A percentile compares a stretch with the other conserved stretches of the same genome.
phyloP scores from a whole-genome alignment of 2,329 filamentous ascomycete species.

The Xylaria sp. region DNA sequence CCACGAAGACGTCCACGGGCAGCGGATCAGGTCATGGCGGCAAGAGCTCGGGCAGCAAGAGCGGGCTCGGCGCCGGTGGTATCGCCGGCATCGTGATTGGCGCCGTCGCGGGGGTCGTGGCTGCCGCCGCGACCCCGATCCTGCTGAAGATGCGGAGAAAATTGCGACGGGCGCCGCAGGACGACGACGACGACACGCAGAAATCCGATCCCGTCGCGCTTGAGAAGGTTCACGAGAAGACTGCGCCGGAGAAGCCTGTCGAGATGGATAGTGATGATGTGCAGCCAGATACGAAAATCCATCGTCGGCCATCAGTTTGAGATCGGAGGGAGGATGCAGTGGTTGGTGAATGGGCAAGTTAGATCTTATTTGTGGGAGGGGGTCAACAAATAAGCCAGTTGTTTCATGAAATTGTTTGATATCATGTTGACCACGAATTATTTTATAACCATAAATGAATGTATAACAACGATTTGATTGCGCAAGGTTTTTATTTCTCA shows the following conservation, averaged over 20 bases:
- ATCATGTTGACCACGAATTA: not conserved
- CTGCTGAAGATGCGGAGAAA: not conserved
- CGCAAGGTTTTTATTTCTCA: not conserved
- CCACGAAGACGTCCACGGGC: not conserved
- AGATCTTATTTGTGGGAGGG: not conserved
- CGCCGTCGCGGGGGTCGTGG: conserved; percentile 4
- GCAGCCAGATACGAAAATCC: not conserved
- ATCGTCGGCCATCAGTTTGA: not conserved
- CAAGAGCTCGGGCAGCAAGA: not conserved
- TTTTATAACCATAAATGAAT: not conserved
- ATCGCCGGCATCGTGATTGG: conserved; percentile 26
- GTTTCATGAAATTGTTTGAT: not conserved
- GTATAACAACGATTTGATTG: not conserved
- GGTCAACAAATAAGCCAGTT: no score
- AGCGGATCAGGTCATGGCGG: not conserved
- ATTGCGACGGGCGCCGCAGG: not conserved
- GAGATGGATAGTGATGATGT: not conserved
- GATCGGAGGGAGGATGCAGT: not conserved
- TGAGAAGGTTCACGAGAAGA: not conserved
- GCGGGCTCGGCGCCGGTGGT: conserved; percentile 11
- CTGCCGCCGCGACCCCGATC: not conserved
- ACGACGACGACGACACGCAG: not conserved
- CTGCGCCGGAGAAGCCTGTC: not conserved
- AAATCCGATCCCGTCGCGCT: not conserved
- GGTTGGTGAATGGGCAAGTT: not conserved